These are phyloP conservation scores for Isoetes taiwanensis DNA, from an alignment of 75 land plant species.

Conservation along the genomic window DNA sequence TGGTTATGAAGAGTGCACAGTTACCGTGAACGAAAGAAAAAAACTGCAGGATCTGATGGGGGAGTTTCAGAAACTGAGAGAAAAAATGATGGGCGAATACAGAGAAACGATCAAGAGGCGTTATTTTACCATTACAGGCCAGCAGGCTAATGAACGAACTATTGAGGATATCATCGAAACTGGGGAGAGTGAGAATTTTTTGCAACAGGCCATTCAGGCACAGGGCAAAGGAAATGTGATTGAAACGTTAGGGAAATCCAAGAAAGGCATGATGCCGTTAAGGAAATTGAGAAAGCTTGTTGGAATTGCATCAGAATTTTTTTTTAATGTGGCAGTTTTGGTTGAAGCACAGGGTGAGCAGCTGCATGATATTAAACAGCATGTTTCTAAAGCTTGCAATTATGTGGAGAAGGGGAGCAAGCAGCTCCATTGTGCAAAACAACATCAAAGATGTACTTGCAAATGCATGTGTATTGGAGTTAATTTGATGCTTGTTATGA, in stretches of 20 bases:
- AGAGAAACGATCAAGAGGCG: constrained; percentile 44
- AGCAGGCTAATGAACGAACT: constrained; percentile 34
- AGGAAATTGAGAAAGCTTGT: constrained; percentile 27
- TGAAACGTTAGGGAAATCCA: constrained; percentile 47
- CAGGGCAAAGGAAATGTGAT: constrained; percentile 51
- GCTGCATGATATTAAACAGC: background rate
- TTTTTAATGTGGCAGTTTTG: background rate
- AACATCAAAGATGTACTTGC: background rate
- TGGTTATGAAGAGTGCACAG: constrained; percentile 29
- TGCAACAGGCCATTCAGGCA: constrained; percentile 54
- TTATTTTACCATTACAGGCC: constrained; percentile 35
- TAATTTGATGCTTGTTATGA: background rate
- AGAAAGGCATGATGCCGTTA: constrained; percentile 32
- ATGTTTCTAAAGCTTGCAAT: background rate
- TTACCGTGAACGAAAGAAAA: constrained; percentile 29
- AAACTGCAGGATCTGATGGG: constrained; percentile 58
- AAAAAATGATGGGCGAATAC: constrained; percentile 42
- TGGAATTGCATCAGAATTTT: constrained; percentile 1
- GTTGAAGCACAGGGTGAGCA: constrained; percentile 2
- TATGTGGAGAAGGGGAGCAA: constrained; percentile 5
- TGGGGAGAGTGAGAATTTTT: constrained; percentile 36
- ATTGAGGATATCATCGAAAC: constrained; percentile 34
- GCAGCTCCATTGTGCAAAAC: background rate
- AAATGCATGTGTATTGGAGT: background rate
- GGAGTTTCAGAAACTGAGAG: constrained; percentile 38